Evolutionary conservation across 371 early-diverging fungal genomes (phyloP), one percentile per base, ranked within the genome.

Genomic region (Nematocida displodere): DNA sequence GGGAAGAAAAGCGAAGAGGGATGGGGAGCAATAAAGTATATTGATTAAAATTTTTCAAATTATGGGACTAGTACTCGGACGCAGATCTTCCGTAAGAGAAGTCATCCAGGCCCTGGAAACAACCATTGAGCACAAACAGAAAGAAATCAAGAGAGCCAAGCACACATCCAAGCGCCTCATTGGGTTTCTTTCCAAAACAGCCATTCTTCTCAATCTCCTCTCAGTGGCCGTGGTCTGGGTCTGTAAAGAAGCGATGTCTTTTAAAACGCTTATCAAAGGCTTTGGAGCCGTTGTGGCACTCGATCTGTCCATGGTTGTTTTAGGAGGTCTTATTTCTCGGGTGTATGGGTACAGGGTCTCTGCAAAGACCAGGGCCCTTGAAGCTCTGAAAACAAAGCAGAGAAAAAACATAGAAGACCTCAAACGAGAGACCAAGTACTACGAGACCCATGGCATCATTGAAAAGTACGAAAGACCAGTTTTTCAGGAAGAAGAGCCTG

Each of bases 81-180:
- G 53, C 42, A 54, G 58, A 56, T 26, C 33, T 24, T 63, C 63
- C 26, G 58, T 77, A 17, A 39, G 77, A 61, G 44, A 53, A 28
- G 39, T 28, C 20, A 78, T 68, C 20, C 15, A 42, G 17, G 34
- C 37, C 34, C 28, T 77, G 24, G 65, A 77, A 34, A n/a, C 31
- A 28, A n/a, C 46, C 20, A 77, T 77, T 44, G 80, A 80, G 56
- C 77, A 76, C 44, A 55, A 79, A 47, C 76, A 80, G 36, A 67
- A 52, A 4, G 33, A 71, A 31, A 79, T 58, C 1, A 76, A 66
- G 40, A 17, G n/a, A 4, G 26, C 54, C 20, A 54, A 33, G 29
- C 52, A 11, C 17, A 65, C 29, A 34, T 65, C 67, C 29, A 54
- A 54, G 29, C 48, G 50, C 28, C 46, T 50, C 1, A 47, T 17